Conservation (phyloP, 1,284 basidiomycete genomes). For the Cutaneotrichosporon spelunceum region DNA sequence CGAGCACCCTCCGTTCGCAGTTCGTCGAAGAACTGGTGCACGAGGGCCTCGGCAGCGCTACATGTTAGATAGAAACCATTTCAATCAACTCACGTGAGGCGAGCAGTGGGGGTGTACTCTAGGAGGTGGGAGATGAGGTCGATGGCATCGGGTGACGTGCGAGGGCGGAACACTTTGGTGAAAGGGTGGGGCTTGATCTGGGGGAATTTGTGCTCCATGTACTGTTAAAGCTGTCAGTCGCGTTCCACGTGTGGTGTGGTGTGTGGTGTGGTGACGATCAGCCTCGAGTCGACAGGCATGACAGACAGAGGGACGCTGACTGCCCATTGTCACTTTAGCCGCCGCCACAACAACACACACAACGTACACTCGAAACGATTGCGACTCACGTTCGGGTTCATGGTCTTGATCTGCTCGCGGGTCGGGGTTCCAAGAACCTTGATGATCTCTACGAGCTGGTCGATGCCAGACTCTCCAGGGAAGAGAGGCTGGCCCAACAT, state of each 20-base stretch:
- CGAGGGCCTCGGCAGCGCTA: constrained; percentile 82
- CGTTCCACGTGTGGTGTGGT: neutral
- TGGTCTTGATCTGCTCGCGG: constrained; percentile 99
- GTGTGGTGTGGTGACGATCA: neutral
- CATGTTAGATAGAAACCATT: neutral
- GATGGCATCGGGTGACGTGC: constrained; percentile 93
- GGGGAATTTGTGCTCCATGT: constrained; percentile 99
- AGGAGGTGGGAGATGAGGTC: constrained; percentile 90
- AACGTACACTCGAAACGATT: neutral
- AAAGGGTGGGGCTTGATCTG: constrained; percentile 98
- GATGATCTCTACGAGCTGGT: constrained; percentile 99
- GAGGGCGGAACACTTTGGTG: constrained; percentile 96
- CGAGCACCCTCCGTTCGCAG: constrained; percentile 80
- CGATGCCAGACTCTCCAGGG: constrained; percentile 99
- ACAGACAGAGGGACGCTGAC: neutral
- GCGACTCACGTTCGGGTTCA: constrained; percentile 81
- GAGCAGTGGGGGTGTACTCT: constrained; percentile 93
- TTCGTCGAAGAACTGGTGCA: constrained; percentile 97
- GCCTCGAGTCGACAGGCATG: neutral
- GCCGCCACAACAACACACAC: neutral
- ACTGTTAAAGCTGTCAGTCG: constrained; percentile 52
- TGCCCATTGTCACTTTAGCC: neutral
- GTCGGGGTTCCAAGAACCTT: constrained; percentile 98
- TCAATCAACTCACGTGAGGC: constrained; percentile 58
- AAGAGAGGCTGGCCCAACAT: constrained; percentile 99